These are phyloP conservation scores for Naganishia liquefaciens DNA, from an alignment of 1,284 basidiomycete species.

Conservation along the genomic window DNA sequence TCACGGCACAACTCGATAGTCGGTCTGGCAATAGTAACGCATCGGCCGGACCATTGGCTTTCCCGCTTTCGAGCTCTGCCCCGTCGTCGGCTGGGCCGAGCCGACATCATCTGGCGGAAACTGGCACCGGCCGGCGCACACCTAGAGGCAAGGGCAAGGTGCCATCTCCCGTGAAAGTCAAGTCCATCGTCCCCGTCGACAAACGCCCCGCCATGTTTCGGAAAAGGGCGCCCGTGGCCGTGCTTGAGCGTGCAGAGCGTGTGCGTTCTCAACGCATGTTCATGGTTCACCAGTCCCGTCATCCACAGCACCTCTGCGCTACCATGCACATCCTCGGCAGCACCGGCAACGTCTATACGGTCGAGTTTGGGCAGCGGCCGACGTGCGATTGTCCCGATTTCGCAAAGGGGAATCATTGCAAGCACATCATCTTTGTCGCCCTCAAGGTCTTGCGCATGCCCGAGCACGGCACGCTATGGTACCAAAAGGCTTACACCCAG, in stretches of 20 bases:
- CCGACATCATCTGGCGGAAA: too few relatives aligned
- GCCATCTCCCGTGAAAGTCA: neutral
- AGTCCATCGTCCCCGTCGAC: slow-evolving; percentile 3
- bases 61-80: too few relatives aligned
- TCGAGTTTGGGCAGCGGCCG: neutral
- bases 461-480: slow-evolving; percentile 15
- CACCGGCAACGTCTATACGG: slow-evolving; percentile 26
- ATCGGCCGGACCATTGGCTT: too few relatives aligned
- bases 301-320: neutral
- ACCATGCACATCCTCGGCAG: slow-evolving; percentile 12
- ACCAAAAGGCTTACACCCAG: slow-evolving; percentile 17
- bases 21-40: too few relatives aligned
- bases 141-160: slow-evolving; percentile 7
- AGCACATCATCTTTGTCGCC: slow-evolving; percentile 29
- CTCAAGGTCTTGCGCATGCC: slow-evolving; percentile 26
- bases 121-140: too few relatives aligned
- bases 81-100: too few relatives aligned
- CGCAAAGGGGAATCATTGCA: slow-evolving; percentile 25
- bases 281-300: slow-evolving; percentile 6
- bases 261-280: slow-evolving; percentile 5
- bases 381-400: slow-evolving; percentile 13
- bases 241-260: slow-evolving; percentile 5
- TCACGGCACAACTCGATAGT: too few relatives aligned
- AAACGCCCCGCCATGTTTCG: neutral
- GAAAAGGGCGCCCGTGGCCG: slow-evolving; percentile 7